Evolutionary conservation across 176 grass and related monocot species (phyloP), one percentile per base, ranked within the genome.

Genomic region (Coix lacrymajobi): DNA sequence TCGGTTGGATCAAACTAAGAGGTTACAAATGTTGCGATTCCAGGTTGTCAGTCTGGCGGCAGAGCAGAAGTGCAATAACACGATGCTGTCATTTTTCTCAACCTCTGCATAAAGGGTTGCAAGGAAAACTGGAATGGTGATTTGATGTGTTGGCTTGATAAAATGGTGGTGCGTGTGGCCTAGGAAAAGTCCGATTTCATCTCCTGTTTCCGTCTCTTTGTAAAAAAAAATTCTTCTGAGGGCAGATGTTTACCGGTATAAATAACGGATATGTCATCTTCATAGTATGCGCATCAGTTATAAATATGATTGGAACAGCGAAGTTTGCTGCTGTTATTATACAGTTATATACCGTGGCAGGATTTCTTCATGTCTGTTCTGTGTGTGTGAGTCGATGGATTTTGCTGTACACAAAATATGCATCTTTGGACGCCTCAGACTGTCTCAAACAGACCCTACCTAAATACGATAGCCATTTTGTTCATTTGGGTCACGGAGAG

Each of bases 81-180:
- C 13, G 37, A 66, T 30, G 73, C 28, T 15, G 49, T 48, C 73
- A 51, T 90, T 48, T 77, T 48, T 49, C 61, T 73, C 45, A 60
- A 66, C 41, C 4, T 45, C 78, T 82, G 46, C 84, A 79, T 86
- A 86, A 73, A 90, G 17, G 11, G 77, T 45, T 51, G 45, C 30
- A 11, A 39, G 13, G 73, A 74, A 83, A 28, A 49, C 8, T 3
- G 11, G 58, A 68, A 41, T 80, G 76, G 39, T 25, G 33, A 41
- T 82, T 82, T 44, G 66, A 73, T 90, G 66, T 79, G 51, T 90
- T 83, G 58, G 79, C 39, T 90, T 44, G 36, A 86, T 78, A 32
- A 54, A 72, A 73, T 48, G 45, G 72, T 57, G 52, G 45, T 64
- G 24, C 54, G 54, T 30, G 15, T 51, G 84, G 37, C 56, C 37